A percentile compares a stretch with the other conserved stretches of the same genome.
phyloP scores from a whole-genome alignment of 441 rosid species.

The Metrosideros polymorpha region DNA sequence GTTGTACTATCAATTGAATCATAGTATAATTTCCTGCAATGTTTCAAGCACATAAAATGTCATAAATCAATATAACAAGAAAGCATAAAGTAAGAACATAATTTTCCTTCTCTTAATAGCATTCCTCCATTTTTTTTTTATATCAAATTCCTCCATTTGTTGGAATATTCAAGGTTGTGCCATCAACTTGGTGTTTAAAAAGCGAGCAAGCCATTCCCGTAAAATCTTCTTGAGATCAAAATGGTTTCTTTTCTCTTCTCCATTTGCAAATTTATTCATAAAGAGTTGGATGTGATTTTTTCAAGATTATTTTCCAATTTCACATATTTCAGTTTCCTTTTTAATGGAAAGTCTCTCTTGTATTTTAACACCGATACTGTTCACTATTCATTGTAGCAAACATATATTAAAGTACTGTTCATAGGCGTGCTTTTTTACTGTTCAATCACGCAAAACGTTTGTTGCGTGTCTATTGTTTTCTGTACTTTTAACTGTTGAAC shows the following conservation, averaged over 20 bases:
- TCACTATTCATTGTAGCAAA: too few relatives aligned
- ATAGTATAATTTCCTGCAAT: too few relatives aligned
- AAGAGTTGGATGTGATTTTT: not conserved
- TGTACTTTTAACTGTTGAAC: too few relatives aligned
- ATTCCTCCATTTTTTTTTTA: too few relatives aligned
- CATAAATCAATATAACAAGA: not conserved
- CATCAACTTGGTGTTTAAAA: not conserved
- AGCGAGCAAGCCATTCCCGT: not conserved
- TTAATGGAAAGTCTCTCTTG: not conserved
- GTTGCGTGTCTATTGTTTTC: too few relatives aligned
- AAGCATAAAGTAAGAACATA: not conserved
- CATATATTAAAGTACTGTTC: too few relatives aligned
- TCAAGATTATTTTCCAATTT: not conserved
- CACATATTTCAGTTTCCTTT: not conserved
- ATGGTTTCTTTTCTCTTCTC: not conserved
- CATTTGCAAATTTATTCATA: not conserved
- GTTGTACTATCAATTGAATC: too few relatives aligned
- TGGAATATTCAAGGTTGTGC: not conserved
- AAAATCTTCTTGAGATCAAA: not conserved
- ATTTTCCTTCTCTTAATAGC: not conserved
- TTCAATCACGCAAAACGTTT: too few relatives aligned
- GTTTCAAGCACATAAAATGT: not conserved
- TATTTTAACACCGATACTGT: too few relatives aligned
- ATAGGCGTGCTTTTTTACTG: too few relatives aligned
- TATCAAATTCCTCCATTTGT: not conserved